A percentile compares a stretch with the other conserved stretches of the same genome.
Conservation (phyloP, 2,329 filamentous ascomycete genomes). For the Dactylonectria macrodidyma region DNA sequence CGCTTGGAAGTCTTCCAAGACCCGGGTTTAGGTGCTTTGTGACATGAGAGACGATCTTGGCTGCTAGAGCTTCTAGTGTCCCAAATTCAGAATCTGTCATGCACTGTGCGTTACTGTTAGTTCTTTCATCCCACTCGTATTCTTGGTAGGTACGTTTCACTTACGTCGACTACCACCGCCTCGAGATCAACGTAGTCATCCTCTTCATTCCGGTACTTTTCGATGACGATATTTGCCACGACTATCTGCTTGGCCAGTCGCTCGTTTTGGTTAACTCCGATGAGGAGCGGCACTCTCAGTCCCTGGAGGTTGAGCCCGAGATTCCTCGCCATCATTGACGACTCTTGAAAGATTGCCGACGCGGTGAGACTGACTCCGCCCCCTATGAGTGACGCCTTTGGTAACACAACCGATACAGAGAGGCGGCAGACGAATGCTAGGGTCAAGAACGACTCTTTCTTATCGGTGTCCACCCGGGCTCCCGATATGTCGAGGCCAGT, state of each 20-base stretch:
- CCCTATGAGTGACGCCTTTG: slow-evolving; percentile 79
- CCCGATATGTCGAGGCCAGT: slow-evolving; percentile 44
- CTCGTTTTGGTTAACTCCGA: slow-evolving; percentile 83
- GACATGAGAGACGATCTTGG: slow-evolving; percentile 62
- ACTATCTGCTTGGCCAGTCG: slow-evolving; percentile 76
- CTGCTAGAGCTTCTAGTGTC: slow-evolving; percentile 74
- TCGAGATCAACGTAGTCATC: slow-evolving; percentile 73
- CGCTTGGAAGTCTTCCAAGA: not conserved
- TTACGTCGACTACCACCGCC: slow-evolving; percentile 72
- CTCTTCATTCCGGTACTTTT: slow-evolving; percentile 60
- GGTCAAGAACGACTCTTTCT: slow-evolving; percentile 50
- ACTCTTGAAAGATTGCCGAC: slow-evolving; percentile 58
- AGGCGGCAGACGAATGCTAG: slow-evolving; percentile 59
- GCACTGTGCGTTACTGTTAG: slow-evolving; percentile 53
- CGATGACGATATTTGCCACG: slow-evolving; percentile 73
- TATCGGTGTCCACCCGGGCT: slow-evolving; percentile 12
- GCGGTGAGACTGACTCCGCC: slow-evolving; percentile 69
- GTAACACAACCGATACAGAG: slow-evolving; percentile 69
- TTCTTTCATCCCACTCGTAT: not conserved
- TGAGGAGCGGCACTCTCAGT: slow-evolving; percentile 75
- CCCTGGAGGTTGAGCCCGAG: slow-evolving; percentile 65
- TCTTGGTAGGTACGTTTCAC: slow-evolving; percentile 38
- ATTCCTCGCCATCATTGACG: slow-evolving; percentile 46
- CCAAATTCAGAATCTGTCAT: slow-evolving; percentile 72
- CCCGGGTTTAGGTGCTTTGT: slow-evolving; percentile 57